A percentile compares a stretch with the other conserved stretches of the same genome.
Conservation (phyloP, 208 protist species). For the Wallacemonas collosoma region DNA sequence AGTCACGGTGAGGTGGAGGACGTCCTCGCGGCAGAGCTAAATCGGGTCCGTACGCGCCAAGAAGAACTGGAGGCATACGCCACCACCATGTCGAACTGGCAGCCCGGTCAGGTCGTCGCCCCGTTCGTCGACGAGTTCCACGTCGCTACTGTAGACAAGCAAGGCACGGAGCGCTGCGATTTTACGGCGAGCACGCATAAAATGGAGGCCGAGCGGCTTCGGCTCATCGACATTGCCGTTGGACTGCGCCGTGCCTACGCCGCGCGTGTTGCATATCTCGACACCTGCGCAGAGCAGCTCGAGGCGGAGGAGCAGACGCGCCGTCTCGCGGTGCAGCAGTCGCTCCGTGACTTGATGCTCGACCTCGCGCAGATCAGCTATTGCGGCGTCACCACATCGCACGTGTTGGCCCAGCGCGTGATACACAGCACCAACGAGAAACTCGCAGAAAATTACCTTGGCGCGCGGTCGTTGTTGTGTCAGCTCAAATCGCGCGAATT, state of each 20-base stretch:
- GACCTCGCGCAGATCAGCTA: conserved; percentile 72
- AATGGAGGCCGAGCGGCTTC: conserved; percentile 60
- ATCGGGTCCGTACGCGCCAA: conserved; percentile 40
- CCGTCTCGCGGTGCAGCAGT: conserved; percentile 36
- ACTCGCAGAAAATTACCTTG: conserved; percentile 54
- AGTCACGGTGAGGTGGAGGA: conserved; percentile 47
- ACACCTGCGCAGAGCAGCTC: conserved; percentile 34
- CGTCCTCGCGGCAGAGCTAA: conserved; percentile 40
- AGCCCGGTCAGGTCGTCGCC: conserved; percentile 32
- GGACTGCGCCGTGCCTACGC: conserved; percentile 33
- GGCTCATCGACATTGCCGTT: conserved; percentile 45
- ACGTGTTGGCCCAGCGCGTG: conserved; percentile 80
- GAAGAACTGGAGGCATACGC: conserved; percentile 34
- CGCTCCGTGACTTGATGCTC: conserved; percentile 62
- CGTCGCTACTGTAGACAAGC: conserved; percentile 27
- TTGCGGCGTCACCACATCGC: conserved; percentile 65
- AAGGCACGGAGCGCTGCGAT: conserved; percentile 13
- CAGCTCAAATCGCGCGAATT: conserved; percentile 74
- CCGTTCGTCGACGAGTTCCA: conserved; percentile 40
- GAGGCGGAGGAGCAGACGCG: conserved; percentile 51
- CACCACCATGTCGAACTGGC: conserved; percentile 12
- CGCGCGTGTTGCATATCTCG: conserved; percentile 41
- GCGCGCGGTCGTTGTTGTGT: conserved; percentile 50
- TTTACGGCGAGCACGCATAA: conserved; percentile 31
- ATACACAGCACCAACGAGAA: conserved; percentile 77